phyloP scores from a whole-genome alignment of 202 grass and related monocot species.

The Digitaria exilis region DNA sequence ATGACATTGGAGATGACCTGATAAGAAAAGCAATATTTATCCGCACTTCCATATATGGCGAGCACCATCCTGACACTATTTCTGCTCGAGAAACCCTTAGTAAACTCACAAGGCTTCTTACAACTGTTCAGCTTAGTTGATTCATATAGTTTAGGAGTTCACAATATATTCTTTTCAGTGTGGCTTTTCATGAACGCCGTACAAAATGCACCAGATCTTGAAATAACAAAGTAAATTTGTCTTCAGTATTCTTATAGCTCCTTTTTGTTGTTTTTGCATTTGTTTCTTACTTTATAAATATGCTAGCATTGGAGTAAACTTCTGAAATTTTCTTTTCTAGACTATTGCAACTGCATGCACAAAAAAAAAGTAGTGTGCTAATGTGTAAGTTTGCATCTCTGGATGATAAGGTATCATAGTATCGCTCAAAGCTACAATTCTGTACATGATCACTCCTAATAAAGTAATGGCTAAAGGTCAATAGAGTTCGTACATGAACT shows the following conservation, averaged over 20 bases:
- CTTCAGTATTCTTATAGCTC: constrained; percentile 22
- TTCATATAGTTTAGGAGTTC: constrained; percentile 65
- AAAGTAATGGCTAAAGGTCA: neutral
- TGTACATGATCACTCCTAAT: constrained; percentile 9
- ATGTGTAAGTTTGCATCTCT: neutral
- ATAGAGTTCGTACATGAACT: neutral
- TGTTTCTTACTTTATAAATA: constrained; percentile 14
- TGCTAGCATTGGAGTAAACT: constrained; percentile 21
- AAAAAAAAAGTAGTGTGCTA: constrained; percentile 9
- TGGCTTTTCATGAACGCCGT: constrained; percentile 41
- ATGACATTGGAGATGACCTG: constrained; percentile 81
- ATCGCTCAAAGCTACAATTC: constrained; percentile 10
- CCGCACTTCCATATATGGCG: constrained; percentile 81
- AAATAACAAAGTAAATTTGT: constrained; percentile 63
- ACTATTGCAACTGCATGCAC: constrained; percentile 30
- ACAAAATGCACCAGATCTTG: constrained; percentile 52
- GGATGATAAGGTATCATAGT: constrained; percentile 25
- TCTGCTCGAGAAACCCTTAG: constrained; percentile 84
- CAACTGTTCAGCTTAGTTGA: constrained; percentile 86
- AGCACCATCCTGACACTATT: constrained; percentile 84
- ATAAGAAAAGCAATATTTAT: constrained; percentile 93
- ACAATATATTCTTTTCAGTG: constrained; percentile 65
- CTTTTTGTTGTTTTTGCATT: neutral
- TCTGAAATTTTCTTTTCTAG: neutral
- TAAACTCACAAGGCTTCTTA: constrained; percentile 96